Evolutionary conservation across 441 rosid genomes (phyloP).

Genomic region (Euphorbia corollata): DNA sequence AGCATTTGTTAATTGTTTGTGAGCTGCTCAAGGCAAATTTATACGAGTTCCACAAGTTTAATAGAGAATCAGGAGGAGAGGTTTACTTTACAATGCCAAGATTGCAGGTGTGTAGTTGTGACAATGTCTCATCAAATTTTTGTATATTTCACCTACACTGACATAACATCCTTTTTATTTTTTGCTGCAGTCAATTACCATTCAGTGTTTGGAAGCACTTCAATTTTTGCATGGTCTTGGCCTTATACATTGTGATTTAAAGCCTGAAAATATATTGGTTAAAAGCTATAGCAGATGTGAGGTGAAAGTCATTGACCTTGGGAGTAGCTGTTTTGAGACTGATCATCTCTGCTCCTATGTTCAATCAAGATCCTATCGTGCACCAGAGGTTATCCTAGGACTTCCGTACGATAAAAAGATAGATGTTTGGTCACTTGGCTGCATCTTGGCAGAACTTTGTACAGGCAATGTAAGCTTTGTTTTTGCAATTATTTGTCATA

Average conservation of each 20-base stretch:
- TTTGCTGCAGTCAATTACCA: conserved; percentile 74
- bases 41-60: conserved; percentile 92
- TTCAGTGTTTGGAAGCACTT: conserved; percentile 91
- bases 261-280: conserved; percentile 90
- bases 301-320: conserved; percentile 95
- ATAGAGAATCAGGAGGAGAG: conserved; percentile 97
- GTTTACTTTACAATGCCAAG: conserved; percentile 99
- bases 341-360: conserved; percentile 96
- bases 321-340: conserved; percentile 98
- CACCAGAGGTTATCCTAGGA: conserved; percentile 92
- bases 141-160: conserved; percentile 12
- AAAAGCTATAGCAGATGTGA: conserved; percentile 97
- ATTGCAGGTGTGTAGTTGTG: conserved; percentile 61
- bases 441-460: conserved; percentile 94
- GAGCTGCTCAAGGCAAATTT: conserved; percentile 96
- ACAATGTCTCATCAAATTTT: conserved; percentile 21
- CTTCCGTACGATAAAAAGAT: conserved; percentile 91
- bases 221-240: conserved; percentile 85
- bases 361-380: conserved; percentile 95
- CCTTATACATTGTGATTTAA: conserved; percentile 86
- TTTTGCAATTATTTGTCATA: conserved; percentile 5
- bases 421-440: conserved; percentile 94
- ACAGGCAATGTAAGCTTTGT: conserved; percentile 78
- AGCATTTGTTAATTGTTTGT: conserved; percentile 89
- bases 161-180: conserved; percentile 27